Conservation (phyloP, 257 asterid species). For the Agastache rugosa region DNA sequence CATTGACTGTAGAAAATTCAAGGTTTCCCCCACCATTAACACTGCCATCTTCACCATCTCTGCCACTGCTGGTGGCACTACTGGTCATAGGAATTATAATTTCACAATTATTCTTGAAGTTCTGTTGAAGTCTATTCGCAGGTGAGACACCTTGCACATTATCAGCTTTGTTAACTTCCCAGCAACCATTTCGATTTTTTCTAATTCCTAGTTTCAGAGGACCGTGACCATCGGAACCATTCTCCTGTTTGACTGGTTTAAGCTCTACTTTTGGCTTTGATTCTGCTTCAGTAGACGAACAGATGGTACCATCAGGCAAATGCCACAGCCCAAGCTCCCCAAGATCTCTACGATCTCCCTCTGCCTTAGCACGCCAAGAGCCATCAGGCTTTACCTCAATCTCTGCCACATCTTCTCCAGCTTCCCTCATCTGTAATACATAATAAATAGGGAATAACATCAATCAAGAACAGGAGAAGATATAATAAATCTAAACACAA, state of each 20-base stretch:
- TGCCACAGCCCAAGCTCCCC: conserved; percentile 95
- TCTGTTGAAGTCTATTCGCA: conserved; percentile 55
- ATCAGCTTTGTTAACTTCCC: conserved; percentile 82
- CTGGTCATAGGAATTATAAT: conserved; percentile 80
- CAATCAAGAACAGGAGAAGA: conserved; percentile 27
- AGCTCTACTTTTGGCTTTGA: conserved; percentile 67
- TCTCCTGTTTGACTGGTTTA: conserved; percentile 73
- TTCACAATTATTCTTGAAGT: conserved; percentile 47
- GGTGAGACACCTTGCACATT: conserved; percentile 55
- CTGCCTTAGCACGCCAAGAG: conserved; percentile 97
- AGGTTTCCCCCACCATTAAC: conserved; percentile 73
- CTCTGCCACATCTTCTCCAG: conserved; percentile 90
- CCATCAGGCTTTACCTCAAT: conserved; percentile 99
- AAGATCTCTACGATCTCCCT: conserved; percentile 61
- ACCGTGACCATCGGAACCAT: conserved; percentile 72
- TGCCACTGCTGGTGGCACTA: conserved; percentile 88
- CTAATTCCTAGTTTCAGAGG: conserved; percentile 76
- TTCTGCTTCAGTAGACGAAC: conserved; percentile 57
- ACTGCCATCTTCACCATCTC: conserved; percentile 85
- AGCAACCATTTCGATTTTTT: conserved; percentile 74
- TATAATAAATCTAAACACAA: conserved; percentile 16
- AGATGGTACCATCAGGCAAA: conserved; percentile 82
- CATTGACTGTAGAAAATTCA: conserved; percentile 59
- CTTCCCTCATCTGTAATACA: conserved; percentile 57
- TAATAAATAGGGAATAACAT: conserved; percentile 16